These are phyloP conservation scores for Oropetium thomaeum DNA, from an alignment of 176 grass and related monocot genomes.

Conservation along the genomic window DNA sequence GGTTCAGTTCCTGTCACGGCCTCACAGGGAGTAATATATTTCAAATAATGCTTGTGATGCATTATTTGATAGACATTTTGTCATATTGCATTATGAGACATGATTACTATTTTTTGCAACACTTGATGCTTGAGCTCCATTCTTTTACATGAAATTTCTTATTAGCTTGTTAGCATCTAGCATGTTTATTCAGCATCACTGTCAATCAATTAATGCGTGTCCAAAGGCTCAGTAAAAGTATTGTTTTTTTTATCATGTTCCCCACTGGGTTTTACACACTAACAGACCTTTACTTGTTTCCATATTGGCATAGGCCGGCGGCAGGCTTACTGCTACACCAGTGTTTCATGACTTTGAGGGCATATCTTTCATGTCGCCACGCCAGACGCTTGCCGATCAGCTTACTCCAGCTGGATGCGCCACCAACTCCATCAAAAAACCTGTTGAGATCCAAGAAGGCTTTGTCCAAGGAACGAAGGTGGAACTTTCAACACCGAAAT, in stretches of 20 bases:
- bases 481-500: constrained; percentile 10
- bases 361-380: constrained; percentile 11
- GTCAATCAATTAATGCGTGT: neutral
- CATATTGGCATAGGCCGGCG: constrained; percentile 23
- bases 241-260: constrained; percentile 4
- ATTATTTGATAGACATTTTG: neutral
- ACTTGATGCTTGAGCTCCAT: neutral
- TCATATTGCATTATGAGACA: neutral
- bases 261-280: neutral
- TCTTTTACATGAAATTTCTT: neutral
- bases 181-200: constrained; percentile 9
- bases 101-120: neutral
- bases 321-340: constrained; percentile 4
- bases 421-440: neutral
- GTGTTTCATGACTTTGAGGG: constrained; percentile 3
- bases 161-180: constrained; percentile 7
- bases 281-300: neutral
- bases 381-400: neutral
- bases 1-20: neutral
- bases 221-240: neutral
- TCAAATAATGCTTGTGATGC: neutral
- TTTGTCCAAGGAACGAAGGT: neutral
- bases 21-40: too few relatives aligned
- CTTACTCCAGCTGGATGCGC: neutral
- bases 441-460: constrained; percentile 1